Conservation (phyloP, 768 basidiomycete genomes). For the Naganishia onofrii region DNA sequence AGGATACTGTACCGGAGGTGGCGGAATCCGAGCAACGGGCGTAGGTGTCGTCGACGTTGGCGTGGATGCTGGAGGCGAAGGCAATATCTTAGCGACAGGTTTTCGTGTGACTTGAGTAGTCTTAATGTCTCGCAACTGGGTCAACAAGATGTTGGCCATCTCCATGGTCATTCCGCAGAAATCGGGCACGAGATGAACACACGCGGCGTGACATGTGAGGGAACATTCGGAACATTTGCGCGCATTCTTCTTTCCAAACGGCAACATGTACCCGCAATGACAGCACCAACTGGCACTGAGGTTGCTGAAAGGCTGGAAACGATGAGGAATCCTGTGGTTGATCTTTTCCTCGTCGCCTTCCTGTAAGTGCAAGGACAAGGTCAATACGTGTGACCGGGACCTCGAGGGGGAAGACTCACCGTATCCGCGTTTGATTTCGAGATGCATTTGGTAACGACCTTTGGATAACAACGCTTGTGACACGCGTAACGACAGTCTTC, state of each 20-base stretch:
- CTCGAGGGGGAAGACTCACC: slow-evolving; percentile 58
- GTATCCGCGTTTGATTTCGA: slow-evolving; percentile 86
- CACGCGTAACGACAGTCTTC: slow-evolving; percentile 99
- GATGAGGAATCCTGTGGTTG: slow-evolving; percentile 97
- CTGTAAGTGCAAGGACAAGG: slow-evolving; percentile 54
- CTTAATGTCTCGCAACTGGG: slow-evolving; percentile 89
- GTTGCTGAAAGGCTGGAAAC: slow-evolving; percentile 94
- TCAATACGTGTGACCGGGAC: not conserved
- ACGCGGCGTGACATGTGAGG: slow-evolving; percentile 94
- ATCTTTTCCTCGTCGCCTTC: slow-evolving; percentile 97
- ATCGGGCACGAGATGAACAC: slow-evolving; percentile 96
- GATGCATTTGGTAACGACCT: slow-evolving; percentile 99
- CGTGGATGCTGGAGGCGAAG: slow-evolving; percentile 36
- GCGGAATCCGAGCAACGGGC: slow-evolving; percentile 28
- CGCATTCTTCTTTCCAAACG: slow-evolving; percentile 93
- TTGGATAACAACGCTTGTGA: slow-evolving; percentile 98
- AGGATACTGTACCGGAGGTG: slow-evolving; percentile 32
- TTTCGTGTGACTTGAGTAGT: slow-evolving; percentile 51
- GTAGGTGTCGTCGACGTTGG: slow-evolving; percentile 38
- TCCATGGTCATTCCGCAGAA: slow-evolving; percentile 99
- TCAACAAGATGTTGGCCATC: slow-evolving; percentile 87
- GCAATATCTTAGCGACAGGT: slow-evolving; percentile 29
- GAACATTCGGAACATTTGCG: slow-evolving; percentile 93
- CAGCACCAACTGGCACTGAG: slow-evolving; percentile 99
- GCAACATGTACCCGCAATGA: slow-evolving; percentile 97